Conservation (phyloP, 2,329 filamentous ascomycete genomes). For the Penicillium corylophilum region DNA sequence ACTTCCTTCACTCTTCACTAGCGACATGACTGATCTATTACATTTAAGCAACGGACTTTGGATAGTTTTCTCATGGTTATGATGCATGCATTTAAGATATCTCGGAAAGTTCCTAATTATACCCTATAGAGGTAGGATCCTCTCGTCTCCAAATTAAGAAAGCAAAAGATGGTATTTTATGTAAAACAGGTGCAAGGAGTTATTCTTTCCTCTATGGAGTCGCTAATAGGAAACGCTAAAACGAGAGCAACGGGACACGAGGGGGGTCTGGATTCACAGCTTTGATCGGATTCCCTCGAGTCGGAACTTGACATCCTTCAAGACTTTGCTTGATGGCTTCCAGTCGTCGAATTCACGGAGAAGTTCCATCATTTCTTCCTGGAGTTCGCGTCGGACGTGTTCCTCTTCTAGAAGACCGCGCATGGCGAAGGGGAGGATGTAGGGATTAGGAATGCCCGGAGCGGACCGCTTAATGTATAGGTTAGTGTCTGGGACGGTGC, state of each 20-base stretch:
- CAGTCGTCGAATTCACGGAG: conserved; percentile 90
- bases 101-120: conserved; percentile 1
- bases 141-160: background rate
- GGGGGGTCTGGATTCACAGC: conserved; percentile 47
- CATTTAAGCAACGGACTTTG: background rate
- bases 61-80: background rate
- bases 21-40: background rate
- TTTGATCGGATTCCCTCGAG: conserved; percentile 89
- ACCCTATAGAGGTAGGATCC: background rate
- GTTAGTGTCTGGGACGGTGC: conserved; percentile 48
- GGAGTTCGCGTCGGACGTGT: conserved; percentile 77
- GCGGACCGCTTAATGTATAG: conserved; percentile 55
- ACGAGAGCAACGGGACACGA: background rate
- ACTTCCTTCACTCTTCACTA: background rate
- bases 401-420: conserved; percentile 89
- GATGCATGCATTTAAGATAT: conserved; percentile 2
- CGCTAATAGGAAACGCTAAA: conserved; percentile 8
- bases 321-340: conserved; percentile 83
- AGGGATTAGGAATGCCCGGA: conserved; percentile 66
- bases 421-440: conserved; percentile 93
- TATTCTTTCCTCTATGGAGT: conserved; percentile 7
- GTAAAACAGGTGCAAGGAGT: background rate
- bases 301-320: conserved; percentile 95
- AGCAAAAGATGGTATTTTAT: background rate
- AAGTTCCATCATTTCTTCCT: conserved; percentile 72